Conservation (phyloP, 768 basidiomycete genomes). For the Lactarius vividus region DNA sequence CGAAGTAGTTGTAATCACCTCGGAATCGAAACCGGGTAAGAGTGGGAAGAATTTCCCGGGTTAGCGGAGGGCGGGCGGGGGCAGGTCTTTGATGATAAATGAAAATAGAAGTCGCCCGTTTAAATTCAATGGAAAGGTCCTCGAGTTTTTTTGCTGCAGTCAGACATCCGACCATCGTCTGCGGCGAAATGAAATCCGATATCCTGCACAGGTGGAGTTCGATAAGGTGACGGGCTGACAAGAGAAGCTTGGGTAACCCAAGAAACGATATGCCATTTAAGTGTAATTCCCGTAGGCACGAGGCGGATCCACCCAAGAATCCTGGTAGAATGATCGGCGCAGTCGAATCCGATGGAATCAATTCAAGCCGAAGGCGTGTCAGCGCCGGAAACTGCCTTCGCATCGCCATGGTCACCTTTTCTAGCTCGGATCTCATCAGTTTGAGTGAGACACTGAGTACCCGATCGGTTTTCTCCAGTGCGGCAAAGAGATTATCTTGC, state of each 20-base stretch:
- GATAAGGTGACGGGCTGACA: too few relatives aligned
- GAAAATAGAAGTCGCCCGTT: background rate
- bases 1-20: constrained; percentile 1
- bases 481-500: background rate
- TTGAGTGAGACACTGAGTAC: background rate
- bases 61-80: background rate
- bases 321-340: too few relatives aligned
- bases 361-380: too few relatives aligned
- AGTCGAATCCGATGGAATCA: too few relatives aligned
- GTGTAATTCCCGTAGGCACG: too few relatives aligned
- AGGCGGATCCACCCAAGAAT: too few relatives aligned
- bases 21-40: background rate
- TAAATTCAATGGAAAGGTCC: background rate
- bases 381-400: too few relatives aligned
- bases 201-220: too few relatives aligned
- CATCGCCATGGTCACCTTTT: background rate
- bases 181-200: background rate
- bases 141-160: background rate
- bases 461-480: background rate
- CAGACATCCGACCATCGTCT: background rate
- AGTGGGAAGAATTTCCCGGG: background rate
- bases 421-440: background rate
- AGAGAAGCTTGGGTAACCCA: too few relatives aligned
- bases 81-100: background rate
- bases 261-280: too few relatives aligned